Base-by-base conservation (phyloP, 2,329 filamentous ascomycete species). In the Aspergillus sp. region DNA sequence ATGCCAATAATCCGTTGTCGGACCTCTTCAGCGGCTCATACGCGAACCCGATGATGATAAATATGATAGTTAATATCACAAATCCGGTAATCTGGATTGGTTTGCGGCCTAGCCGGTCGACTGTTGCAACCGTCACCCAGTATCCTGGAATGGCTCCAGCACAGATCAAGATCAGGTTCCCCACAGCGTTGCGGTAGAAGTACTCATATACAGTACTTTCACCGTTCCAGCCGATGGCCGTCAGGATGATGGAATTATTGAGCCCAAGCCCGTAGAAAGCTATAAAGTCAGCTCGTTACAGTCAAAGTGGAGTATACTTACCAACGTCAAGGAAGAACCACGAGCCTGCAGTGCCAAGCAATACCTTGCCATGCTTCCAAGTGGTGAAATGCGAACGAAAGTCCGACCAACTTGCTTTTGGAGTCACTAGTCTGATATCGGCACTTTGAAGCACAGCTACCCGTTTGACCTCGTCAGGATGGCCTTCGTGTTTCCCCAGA, bases 121-220 rank as follows among this genome's bases (percentile, higher is more conserved):
- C 86, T 1, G 85, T 86, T 11, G 86, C 86, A 5, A 92, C 90
- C 0, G 89, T 90, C 15, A 91, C 84, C 90, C 90, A 93, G 81
- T 93, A 93, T 13, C 90, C 90, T 0, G 90, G 90, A 13, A 93
- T 90, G 51, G 90, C 88, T 59, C 90, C 90, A 3, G 90, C 90
- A 61, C 90, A 86, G 66, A 92, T 87, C 54, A 93, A 83, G 66
- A 93, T 91, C 67, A 93, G 78, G 78, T 94, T 92, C 8, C 90
- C 90, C 19, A 91, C 83, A 53, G 90, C 89, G 7, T 87, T 91
- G 77, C 90, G 90, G 80, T 87, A 88, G 63, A 92, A 82, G 72
- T 82, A 83, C 65, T 90, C 75, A 78, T 92, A 92, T 30, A 90
- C 85, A 64, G 83, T 86, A 57, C 70, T 71, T 8, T 88, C 88